These are phyloP conservation scores for Cyberlindnera saturnus DNA, from an alignment of 805 yeast species.

Conservation along the genomic window DNA sequence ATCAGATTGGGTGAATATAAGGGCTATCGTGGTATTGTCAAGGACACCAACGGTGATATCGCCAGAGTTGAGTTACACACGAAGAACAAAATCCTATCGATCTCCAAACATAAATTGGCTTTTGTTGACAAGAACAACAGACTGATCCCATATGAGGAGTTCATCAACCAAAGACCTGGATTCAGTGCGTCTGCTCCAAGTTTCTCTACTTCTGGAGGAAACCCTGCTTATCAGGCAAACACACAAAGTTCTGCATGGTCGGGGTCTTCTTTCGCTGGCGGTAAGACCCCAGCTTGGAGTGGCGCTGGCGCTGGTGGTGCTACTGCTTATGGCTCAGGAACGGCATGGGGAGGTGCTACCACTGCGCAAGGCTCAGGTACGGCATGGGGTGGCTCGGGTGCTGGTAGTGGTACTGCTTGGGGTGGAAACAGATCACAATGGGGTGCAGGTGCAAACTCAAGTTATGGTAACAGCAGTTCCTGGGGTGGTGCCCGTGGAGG, in stretches of 20 bases:
- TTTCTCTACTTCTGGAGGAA: conserved; percentile 8
- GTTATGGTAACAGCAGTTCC: conserved; percentile 1
- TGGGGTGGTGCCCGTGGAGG: conserved; percentile 1
- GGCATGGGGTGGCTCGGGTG: conserved; percentile 20
- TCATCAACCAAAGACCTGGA: conserved; percentile 43
- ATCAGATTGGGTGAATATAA: conserved; percentile 89
- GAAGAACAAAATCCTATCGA: conserved; percentile 80
- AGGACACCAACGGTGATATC: conserved; percentile 85
- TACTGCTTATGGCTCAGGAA: conserved; percentile 39
- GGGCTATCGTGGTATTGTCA: conserved; percentile 89
- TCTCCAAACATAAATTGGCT: conserved; percentile 71
- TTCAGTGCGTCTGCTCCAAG: conserved; percentile 15
- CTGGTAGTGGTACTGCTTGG: conserved; percentile 39
- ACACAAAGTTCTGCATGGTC: conserved; percentile 17
- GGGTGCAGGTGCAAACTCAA: conserved; percentile 2
- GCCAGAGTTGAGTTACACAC: conserved; percentile 95
- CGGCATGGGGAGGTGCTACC: conserved; percentile 27
- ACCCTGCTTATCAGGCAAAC: conserved; percentile 11
- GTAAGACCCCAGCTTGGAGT: conserved; percentile 40
- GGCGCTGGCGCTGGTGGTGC: conserved; percentile 38
- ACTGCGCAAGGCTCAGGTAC: conserved; percentile 34
- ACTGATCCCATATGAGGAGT: conserved; percentile 73
- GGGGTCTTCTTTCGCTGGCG: conserved; percentile 26
- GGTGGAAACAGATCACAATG: conserved; percentile 20
- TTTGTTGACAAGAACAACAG: conserved; percentile 65